Base-by-base conservation (phyloP, 1,284 basidiomycete species). In the Leccinum cinnamomeum region DNA sequence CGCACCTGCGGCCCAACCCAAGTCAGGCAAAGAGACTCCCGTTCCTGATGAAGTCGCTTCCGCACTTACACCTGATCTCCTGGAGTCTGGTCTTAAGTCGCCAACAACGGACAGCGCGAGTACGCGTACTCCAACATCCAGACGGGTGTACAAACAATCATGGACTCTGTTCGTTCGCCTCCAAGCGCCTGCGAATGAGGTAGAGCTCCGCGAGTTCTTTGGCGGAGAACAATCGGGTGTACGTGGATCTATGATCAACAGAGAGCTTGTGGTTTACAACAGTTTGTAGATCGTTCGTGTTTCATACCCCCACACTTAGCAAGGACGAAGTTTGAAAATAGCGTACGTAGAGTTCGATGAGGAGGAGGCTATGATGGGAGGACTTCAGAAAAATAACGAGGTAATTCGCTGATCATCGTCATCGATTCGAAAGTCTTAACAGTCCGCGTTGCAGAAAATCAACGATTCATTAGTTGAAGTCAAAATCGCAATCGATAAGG, bases 311-410 rank as follows among this genome's bases (percentile, higher is more conserved):
- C 68, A 75, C 48, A 65, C 64, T 56, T 79, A 76, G 64, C 69
- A 77, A 6, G 82, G 83, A 28, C 83, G 84, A 61, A 78, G 66
- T 61, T 77, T 79, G 68, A 87, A 80, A 67, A 79, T 91, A 62
- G 91, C 86, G 1, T 96, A 94, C 69, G 85, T 95, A 63, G 94
- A 96, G 73, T 96, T 95, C 75, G 89, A 84, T 7, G 90, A 90
- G 69, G 92, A 95, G 70, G 89, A 89, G 54, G 82, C 86, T 23
- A 92, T 95, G 90, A 89, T 85, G 69, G 82, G 80, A 25, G 93
- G 87, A 1, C 76, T 95, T 25, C 87, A 85, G 65, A 88, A 86
- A 68, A 86, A 90, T 68, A 83, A 81, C 14, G 86, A 88, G 74
- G 92, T 92, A 67, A 63, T 20, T 23, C 7, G 5, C 16, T 5